These are phyloP conservation scores for Aspergillus conjunctus DNA, from an alignment of 495 filamentous ascomycete genomes.

Conservation along the genomic window DNA sequence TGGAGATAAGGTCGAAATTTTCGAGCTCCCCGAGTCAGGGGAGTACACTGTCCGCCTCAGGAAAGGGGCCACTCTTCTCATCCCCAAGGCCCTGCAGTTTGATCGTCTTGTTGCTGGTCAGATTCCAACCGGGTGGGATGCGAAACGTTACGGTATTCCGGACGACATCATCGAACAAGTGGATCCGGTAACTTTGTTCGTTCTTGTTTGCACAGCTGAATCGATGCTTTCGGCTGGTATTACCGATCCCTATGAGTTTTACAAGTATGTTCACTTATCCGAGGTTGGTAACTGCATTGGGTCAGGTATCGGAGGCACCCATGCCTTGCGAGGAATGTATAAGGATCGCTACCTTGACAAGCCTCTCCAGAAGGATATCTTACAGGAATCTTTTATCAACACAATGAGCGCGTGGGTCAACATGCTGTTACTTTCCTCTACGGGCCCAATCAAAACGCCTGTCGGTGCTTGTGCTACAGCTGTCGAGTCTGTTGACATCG, in stretches of 20 bases:
- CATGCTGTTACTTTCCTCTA: slow-evolving; percentile 95
- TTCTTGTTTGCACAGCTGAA: slow-evolving; percentile 91
- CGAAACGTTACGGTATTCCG: slow-evolving; percentile 89
- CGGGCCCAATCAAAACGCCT: slow-evolving; percentile 97
- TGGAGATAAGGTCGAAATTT: slow-evolving; percentile 95
- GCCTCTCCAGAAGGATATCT: slow-evolving; percentile 97
- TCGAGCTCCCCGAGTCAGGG: slow-evolving; percentile 90
- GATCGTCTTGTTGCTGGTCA: slow-evolving; percentile 97
- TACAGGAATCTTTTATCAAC: slow-evolving; percentile 99
- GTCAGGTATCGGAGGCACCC: slow-evolving; percentile 93
- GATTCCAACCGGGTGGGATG: slow-evolving; percentile 95
- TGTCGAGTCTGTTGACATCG: slow-evolving; percentile 95
- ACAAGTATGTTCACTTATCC: slow-evolving; percentile 98
- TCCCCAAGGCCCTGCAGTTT: slow-evolving; percentile 95
- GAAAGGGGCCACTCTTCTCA: slow-evolving; percentile 90
- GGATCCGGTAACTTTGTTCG: slow-evolving; percentile 92
- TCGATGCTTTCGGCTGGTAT: slow-evolving; percentile 89
- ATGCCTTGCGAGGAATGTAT: slow-evolving; percentile 94
- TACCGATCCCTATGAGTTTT: slow-evolving; percentile 99
- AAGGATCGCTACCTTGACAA: slow-evolving; percentile 96
- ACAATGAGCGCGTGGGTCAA: slow-evolving; percentile 99
- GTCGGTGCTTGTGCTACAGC: slow-evolving; percentile 97
- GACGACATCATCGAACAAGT: slow-evolving; percentile 98
- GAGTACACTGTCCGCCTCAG: slow-evolving; percentile 92
- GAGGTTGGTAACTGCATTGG: slow-evolving; percentile 98